These are phyloP conservation scores for Schizophyllum commune DNA, from an alignment of 1,284 basidiomycete species.

Conservation along the genomic window DNA sequence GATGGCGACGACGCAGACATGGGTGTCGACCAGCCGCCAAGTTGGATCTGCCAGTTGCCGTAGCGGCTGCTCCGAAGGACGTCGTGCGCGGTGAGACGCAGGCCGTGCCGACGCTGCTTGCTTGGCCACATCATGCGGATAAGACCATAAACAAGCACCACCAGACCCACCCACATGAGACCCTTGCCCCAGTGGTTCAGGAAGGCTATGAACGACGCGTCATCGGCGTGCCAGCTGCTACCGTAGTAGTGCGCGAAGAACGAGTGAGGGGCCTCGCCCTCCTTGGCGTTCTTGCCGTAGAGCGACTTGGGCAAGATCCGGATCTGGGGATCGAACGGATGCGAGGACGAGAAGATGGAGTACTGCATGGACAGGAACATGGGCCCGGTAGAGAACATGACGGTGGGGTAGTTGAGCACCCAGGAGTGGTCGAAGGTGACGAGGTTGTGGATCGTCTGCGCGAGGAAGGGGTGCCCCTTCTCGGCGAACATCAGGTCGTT, in stretches of 20 bases:
- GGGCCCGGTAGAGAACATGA: slow-evolving; percentile 98
- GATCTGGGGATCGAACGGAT: slow-evolving; percentile 63
- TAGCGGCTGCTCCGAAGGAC: slow-evolving; percentile 61
- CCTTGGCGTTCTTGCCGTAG: slow-evolving; percentile 93
- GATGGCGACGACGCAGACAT: slow-evolving; percentile 40
- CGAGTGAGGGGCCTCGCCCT: slow-evolving; percentile 78
- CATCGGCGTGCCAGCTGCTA: slow-evolving; percentile 93
- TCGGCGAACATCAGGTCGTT: slow-evolving; percentile 96
- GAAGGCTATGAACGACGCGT: slow-evolving; percentile 90
- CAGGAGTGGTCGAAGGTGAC: slow-evolving; percentile 91
- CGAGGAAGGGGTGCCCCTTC: slow-evolving; percentile 84
- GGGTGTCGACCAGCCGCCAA: slow-evolving; percentile 50
- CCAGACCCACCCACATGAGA: slow-evolving; percentile 76
- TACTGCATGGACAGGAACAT: slow-evolving; percentile 91
- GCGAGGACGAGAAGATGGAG: slow-evolving; percentile 71
- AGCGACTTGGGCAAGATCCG: slow-evolving; percentile 90
- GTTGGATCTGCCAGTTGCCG: slow-evolving; percentile 64
- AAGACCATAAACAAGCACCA: slow-evolving; percentile 63
- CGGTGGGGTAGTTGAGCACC: slow-evolving; percentile 95
- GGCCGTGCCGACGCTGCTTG: slow-evolving; percentile 49
- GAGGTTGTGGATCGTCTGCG: slow-evolving; percentile 88
- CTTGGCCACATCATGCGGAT: slow-evolving; percentile 49
- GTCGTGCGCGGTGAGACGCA: slow-evolving; percentile 62
- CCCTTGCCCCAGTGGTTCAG: slow-evolving; percentile 80
- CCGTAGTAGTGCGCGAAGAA: slow-evolving; percentile 97